A percentile compares a stretch with the other conserved stretches of the same genome.
phyloP scores from a whole-genome alignment of 306 rosid genomes.

The Arachis hypogaea region DNA sequence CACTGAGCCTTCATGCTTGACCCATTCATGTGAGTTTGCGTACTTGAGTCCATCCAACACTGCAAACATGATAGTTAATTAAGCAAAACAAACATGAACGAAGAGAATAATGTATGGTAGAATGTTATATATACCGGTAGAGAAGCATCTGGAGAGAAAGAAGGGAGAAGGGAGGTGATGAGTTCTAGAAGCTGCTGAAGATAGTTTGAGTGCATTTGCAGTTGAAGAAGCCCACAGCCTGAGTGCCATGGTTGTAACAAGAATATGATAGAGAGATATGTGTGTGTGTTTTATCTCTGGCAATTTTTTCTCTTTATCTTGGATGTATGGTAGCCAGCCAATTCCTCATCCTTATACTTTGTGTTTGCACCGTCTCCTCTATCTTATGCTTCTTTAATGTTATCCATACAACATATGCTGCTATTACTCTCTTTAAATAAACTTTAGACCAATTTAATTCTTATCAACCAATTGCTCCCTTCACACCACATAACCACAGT shows the following conservation, averaged over 20 bases:
- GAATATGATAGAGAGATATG: not conserved
- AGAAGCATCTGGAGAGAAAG: slow-evolving; percentile 78
- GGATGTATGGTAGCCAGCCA: slow-evolving; percentile 65
- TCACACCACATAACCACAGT: no score
- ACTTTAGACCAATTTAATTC: no score
- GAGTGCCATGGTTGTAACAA: slow-evolving; percentile 60
- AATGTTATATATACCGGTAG: slow-evolving; percentile 51
- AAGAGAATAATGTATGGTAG: no score
- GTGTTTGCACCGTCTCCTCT: not conserved
- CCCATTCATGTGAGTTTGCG: slow-evolving; percentile 97
- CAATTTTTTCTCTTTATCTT: slow-evolving; percentile 49
- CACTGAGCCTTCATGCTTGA: slow-evolving; percentile 88
- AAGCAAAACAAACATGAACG: not conserved
- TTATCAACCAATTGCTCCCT: no score
- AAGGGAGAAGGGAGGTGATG: slow-evolving; percentile 62
- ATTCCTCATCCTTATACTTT: slow-evolving; percentile 63
- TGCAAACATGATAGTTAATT: slow-evolving; percentile 23
- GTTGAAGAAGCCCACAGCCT: slow-evolving; percentile 98
- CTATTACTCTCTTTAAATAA: no score
- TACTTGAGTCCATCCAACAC: slow-evolving; percentile 97
- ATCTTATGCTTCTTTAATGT: not conserved
- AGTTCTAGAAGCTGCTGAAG: slow-evolving; percentile 60
- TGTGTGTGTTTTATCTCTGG: not conserved
- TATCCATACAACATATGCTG: not conserved
- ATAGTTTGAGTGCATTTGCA: slow-evolving; percentile 82